Percentiles rank a stretch among this genome's conserved stretches.
Evolutionary conservation across 495 filamentous ascomycete species (phyloP).

Genomic region (Penicillium lividum): DNA sequence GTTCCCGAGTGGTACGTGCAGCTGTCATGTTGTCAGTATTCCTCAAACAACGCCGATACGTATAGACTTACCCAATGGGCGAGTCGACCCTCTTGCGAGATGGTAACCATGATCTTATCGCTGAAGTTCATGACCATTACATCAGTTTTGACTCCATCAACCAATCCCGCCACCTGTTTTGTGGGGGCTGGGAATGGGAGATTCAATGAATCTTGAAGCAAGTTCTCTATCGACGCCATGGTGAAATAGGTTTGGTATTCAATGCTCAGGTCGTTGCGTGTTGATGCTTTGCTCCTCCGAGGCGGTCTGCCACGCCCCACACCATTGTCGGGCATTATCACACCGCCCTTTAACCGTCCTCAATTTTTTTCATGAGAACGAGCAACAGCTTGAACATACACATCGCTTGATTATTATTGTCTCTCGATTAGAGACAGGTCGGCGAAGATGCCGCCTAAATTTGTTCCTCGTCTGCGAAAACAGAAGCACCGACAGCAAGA

Average conservation of each 20-base stretch:
- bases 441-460: constrained; percentile 63
- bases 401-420: constrained; percentile 20
- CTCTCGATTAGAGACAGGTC: constrained; percentile 18
- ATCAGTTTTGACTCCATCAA: constrained; percentile 71
- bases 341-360: constrained; percentile 23
- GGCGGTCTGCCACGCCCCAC: constrained; percentile 28
- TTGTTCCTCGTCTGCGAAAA: constrained; percentile 78
- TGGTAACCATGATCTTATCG: constrained; percentile 89
- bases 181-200: constrained; percentile 76
- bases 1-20: constrained; percentile 82
- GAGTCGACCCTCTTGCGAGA: constrained; percentile 81
- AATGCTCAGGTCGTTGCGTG: constrained; percentile 7
- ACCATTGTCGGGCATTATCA: constrained; percentile 17
- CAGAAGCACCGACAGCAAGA: constrained; percentile 54
- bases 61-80: constrained; percentile 79
- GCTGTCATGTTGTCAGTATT: constrained; percentile 45
- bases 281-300: constrained; percentile 15
- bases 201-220: constrained; percentile 36
- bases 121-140: constrained; percentile 72
- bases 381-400: constrained; percentile 20
- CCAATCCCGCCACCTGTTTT: constrained; percentile 61
- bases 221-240: constrained; percentile 37
- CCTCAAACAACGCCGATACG: background rate
- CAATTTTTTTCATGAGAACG: constrained; percentile 25
- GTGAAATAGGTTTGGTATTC: constrained; percentile 3